These are phyloP conservation scores for Halenospora varia DNA, from an alignment of 495 filamentous ascomycete genomes.

Conservation along the genomic window DNA sequence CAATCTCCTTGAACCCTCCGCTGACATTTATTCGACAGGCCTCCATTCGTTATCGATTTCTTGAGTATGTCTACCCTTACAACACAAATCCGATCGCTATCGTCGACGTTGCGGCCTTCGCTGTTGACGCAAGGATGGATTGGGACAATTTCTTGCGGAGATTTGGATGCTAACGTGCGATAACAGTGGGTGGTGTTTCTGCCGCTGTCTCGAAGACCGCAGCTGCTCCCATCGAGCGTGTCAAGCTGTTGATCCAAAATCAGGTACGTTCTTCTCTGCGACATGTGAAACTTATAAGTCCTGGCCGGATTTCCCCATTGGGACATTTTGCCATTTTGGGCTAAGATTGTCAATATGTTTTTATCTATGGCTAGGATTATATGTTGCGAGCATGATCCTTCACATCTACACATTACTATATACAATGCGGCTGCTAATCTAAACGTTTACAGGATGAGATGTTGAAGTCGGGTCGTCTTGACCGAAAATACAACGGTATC, in stretches of 20 bases:
- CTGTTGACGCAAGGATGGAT: constrained; percentile 11
- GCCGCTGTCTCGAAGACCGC: constrained; percentile 99
- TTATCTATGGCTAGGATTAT: constrained; percentile 6
- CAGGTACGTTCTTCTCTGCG: constrained; percentile 63
- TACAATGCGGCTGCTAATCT: not conserved
- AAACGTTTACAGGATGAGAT: constrained; percentile 83
- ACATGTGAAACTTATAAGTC: constrained; percentile 3
- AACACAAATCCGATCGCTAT: constrained; percentile 2
- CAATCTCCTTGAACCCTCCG: constrained; percentile 23
- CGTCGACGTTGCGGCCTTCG: constrained; percentile 5
- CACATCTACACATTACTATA: not conserved
- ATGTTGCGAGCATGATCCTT: not conserved
- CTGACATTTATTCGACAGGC: constrained; percentile 33
- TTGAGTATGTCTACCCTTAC: constrained; percentile 71
- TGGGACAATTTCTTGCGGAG: constrained; percentile 17
- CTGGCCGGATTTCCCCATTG: constrained; percentile 15
- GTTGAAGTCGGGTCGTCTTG: constrained; percentile 96
- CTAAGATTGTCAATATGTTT: not conserved
- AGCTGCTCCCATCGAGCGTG: constrained; percentile 99
- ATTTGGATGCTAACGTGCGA: constrained; percentile 30
- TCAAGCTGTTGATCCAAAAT: constrained; percentile 99
- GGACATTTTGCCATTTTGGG: constrained; percentile 6
- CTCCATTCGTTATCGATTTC: constrained; percentile 84
- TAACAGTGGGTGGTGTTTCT: constrained; percentile 96
- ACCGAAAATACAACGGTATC: constrained; percentile 95